Evolutionary conservation across 257 asterid genomes (phyloP), one percentile per base, ranked within the genome.

Genomic region (Echites panduratus): DNA sequence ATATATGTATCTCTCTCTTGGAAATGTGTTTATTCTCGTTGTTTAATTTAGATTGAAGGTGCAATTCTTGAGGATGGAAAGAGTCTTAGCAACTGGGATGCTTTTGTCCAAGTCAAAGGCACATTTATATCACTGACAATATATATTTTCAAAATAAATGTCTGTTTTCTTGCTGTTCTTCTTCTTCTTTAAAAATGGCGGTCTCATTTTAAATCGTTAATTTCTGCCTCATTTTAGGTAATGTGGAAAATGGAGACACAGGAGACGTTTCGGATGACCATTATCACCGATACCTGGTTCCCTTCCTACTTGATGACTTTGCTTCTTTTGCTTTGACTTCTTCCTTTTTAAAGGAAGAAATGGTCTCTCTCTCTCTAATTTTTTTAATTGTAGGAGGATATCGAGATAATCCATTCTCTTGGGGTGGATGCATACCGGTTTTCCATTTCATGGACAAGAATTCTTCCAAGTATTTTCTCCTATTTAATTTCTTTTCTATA

Each of bases 361-460:
- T 8, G 49, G 49, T 45, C 12, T 9, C 1, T 13, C 11, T 45
- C 10, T 45, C 2, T 40, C 6, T 40, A 2, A 3, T 40, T 40
- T 40, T 3, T 43, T 80, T 77, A 78, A 3, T 11, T 43, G 56
- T 87, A 90, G 96, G 93, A 90, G 80, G 96, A 90, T 47, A 84
- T 87, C 75, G 89, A 85, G 66, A 76, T 83, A 61, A 76, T 89
- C 77, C 82, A 79, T 48, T 90, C 96, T 59, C 90, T 89, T 20
- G 96, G 96, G n/a, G 82, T 85, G 44, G 68, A 79, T 71, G 85
- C 90, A 43, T 90, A 87, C 71, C 86, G 91, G 22, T 77, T 90
- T 73, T 90, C 97, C 45, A 90, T 90, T 86, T 88, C 95, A 2
- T 90, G 96, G 96, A 80, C 88, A 66, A 84, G 95, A 90, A 43